Base-by-base conservation (phyloP, 2,329 filamentous ascomycete species). In the Fusarium beomiforme region DNA sequence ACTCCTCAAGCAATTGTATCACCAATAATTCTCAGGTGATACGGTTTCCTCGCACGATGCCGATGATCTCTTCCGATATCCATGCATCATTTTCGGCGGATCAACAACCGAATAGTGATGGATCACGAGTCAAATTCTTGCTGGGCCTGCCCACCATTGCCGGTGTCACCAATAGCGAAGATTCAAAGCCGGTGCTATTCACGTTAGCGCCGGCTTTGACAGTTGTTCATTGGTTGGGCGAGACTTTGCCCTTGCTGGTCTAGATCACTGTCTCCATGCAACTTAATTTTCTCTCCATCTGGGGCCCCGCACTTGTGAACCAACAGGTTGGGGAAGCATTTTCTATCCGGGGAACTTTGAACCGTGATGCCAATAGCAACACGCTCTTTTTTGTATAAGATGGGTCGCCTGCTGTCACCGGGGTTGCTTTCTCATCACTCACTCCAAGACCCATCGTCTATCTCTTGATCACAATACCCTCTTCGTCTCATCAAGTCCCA, bases 251-350 rank as follows among this genome's bases (percentile, higher is more conserved):
- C 8, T 17, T 53, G 37, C n/a, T 12, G 47, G 6, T n/a, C 8
- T 17, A 31, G 19, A 8, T n/a, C 39, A 50, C 41, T 31, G 24
- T 17, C 37, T 14, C 54, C n/a, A 24, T n/a, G 24, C 34, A 55
- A 14, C 19, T 24, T 8, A 14, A 12, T n/a, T 26, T 36, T 14
- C 37, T 51, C 39, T 21, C 49, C 47, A 39, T 53, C 33, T 42
- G 62, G 62, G 59, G 59, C 62, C 62, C 62, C 62, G 62, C 59
- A 43, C 59, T 64, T 34, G 47, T 50, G 41, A 36, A 37, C 49
- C 62, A 24, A 19, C 14, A n/a, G 37, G 3, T 44, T 64, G 59
- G 62, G 64, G 61, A 47, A 59, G 23, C 6, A 23, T 56, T 61
- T 61, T 29, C 47, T 29, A 54, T 50, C 43, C 14, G 33, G 59